These are phyloP conservation scores for Colletotrichum sp. DNA, from an alignment of 2,329 filamentous ascomycete genomes.

Conservation along the genomic window DNA sequence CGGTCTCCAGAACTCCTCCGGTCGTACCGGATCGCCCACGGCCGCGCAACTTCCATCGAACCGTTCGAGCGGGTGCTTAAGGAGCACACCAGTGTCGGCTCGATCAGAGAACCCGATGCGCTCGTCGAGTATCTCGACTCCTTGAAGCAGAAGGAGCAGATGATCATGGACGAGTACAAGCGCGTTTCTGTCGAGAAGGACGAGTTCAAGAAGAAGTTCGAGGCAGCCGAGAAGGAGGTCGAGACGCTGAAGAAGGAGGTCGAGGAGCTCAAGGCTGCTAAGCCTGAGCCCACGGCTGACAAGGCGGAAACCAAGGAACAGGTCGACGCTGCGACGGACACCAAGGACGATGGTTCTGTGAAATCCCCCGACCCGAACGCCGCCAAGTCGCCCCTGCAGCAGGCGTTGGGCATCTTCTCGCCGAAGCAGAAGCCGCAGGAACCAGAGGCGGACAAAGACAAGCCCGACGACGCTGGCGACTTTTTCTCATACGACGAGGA, in stretches of 20 bases:
- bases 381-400: constrained; percentile 51
- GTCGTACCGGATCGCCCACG: constrained; percentile 91
- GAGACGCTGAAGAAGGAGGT: constrained; percentile 63
- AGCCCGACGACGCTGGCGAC: constrained; percentile 58
- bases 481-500: constrained; percentile 95
- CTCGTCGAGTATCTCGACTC: constrained; percentile 91
- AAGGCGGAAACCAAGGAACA: constrained; percentile 23
- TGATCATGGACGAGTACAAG: constrained; percentile 94
- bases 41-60: constrained; percentile 85
- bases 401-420: constrained; percentile 55
- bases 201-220: constrained; percentile 75
- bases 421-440: constrained; percentile 47
- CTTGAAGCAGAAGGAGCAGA: constrained; percentile 82
- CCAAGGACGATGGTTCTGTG: constrained; percentile 29
- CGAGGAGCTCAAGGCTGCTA: constrained; percentile 45
- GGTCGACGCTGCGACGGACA: constrained; percentile 20
- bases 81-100: constrained; percentile 90
- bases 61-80: constrained; percentile 90
- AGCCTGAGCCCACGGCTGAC: constrained; percentile 32
- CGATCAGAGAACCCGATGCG: constrained; percentile 83
- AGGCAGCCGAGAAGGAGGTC: constrained; percentile 72
- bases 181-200: constrained; percentile 84
- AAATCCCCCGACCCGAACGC: constrained; percentile 29
- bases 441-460: constrained; percentile 27
- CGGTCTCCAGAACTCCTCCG: constrained; percentile 74